Conservation (phyloP, 176 grass and related monocot species). For the Microstegium vimineum region DNA sequence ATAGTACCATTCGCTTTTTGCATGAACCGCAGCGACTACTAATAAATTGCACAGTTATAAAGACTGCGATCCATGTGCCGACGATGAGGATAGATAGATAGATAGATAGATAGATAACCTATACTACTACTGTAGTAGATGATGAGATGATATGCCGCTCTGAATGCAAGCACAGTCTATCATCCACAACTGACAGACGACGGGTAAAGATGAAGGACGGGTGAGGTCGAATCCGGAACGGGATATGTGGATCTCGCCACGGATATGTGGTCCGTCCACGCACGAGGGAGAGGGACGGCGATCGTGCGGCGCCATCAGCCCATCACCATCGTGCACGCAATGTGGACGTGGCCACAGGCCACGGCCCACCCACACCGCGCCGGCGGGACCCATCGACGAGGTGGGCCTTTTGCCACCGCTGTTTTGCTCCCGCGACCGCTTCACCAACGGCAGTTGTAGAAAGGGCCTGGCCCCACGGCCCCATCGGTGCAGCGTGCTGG, state of each 20-base stretch:
- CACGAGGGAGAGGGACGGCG: too few relatives aligned
- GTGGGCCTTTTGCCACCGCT: not conserved
- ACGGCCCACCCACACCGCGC: not conserved
- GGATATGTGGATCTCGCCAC: too few relatives aligned
- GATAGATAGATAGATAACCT: too few relatives aligned
- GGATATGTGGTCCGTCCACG: too few relatives aligned
- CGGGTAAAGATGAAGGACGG: not conserved
- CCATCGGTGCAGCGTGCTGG: constrained; percentile 4
- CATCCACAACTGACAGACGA: not conserved
- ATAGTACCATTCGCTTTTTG: not conserved
- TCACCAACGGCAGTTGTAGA: not conserved
- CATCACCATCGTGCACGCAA: not conserved
- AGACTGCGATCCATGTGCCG: not conserved
- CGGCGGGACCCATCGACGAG: not conserved
- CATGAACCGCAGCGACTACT: not conserved
- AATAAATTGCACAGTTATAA: too few relatives aligned
- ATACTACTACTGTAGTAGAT: too few relatives aligned
- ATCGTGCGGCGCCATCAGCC: not conserved
- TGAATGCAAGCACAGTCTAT: not conserved
- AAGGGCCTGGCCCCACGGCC: not conserved
- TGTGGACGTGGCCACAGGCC: constrained; percentile 5
- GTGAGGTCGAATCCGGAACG: constrained; percentile 1
- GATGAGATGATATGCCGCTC: too few relatives aligned
- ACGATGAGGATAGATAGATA: not conserved
- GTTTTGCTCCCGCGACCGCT: not conserved